Conservation (phyloP, 2,329 filamentous ascomycete species). For the Trichophyton benhamiae region DNA sequence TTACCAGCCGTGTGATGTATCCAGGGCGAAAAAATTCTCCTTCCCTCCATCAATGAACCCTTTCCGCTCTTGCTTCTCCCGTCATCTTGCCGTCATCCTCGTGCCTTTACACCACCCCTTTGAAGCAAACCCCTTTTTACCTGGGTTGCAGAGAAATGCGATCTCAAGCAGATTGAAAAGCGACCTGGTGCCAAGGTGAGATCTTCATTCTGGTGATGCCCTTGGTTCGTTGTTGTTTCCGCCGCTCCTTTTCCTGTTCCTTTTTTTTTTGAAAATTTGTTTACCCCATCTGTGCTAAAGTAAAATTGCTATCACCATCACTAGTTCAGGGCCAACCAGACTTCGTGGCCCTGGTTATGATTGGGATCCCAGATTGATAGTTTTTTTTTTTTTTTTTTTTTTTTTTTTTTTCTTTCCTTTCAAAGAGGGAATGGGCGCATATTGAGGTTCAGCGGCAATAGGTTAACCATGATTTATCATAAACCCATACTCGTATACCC, state of each 20-base stretch:
- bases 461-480: constrained; percentile 1
- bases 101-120: not conserved
- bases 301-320: not conserved
- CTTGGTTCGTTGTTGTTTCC: not conserved
- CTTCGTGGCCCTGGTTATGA: not conserved
- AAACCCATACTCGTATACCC: not conserved
- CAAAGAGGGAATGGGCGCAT: not conserved
- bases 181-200: not conserved
- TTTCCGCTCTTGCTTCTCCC: not conserved
- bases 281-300: not conserved
- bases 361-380: not conserved
- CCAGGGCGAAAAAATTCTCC: not conserved
- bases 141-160: not conserved
- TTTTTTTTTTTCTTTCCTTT: too few relatives aligned
- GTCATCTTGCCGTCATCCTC: not conserved
- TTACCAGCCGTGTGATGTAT: not conserved
- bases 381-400: not conserved
- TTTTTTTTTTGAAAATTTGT: not conserved
- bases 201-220: not conserved
- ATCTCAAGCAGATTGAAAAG: not conserved
- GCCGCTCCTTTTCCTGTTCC: not conserved
- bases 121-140: not conserved
- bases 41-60: not conserved
- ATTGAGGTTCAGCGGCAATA: not conserved
- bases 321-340: not conserved